Evolutionary conservation across 805 yeast genomes (phyloP).

Genomic region (Saccharomycopsis malanga): DNA sequence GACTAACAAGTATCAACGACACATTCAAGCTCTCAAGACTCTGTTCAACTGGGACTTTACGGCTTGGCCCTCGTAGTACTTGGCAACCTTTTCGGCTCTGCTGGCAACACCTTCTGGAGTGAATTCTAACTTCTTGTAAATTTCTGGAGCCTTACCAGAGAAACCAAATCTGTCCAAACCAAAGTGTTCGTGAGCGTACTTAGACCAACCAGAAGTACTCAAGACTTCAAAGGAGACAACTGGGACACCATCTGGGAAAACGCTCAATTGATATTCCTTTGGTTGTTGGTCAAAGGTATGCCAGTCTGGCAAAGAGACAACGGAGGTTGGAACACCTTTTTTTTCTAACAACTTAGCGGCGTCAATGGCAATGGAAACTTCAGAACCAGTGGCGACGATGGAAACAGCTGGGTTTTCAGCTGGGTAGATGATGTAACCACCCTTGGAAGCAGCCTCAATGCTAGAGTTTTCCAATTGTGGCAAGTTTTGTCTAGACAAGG

Average conservation of each 20-base stretch:
- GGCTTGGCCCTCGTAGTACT: conserved; percentile 72
- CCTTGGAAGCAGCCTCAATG: conserved; percentile 85
- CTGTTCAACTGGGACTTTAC: conserved; percentile 69
- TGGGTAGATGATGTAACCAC: conserved; percentile 79
- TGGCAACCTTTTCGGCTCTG: conserved; percentile 73
- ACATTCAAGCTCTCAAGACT: too few relatives aligned
- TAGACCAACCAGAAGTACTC: conserved; percentile 87
- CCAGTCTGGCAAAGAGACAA: conserved; percentile 93
- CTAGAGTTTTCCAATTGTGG: conserved; percentile 93
- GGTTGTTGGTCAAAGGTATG: conserved; percentile 82
- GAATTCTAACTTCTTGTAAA: conserved; percentile 82
- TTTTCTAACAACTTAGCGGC: conserved; percentile 67
- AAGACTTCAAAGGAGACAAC: conserved; percentile 89
- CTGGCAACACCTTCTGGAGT: conserved; percentile 88
- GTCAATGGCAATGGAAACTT: conserved; percentile 75
- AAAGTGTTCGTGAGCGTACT: conserved; percentile 93
- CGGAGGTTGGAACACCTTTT: conserved; percentile 65
- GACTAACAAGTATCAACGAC: too few relatives aligned
- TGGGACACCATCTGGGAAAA: conserved; percentile 93
- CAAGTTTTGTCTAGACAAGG: conserved; percentile 78
- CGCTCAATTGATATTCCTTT: conserved; percentile 70
- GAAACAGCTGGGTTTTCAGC: conserved; percentile 61
- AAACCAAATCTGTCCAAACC: conserved; percentile 96
- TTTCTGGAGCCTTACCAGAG: conserved; percentile 80
- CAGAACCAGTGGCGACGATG: conserved; percentile 90